Percentiles rank a stretch among this genome's conserved stretches.
Conservation (phyloP, 257 asterid species). For the Fraxinus quadrangulata region DNA sequence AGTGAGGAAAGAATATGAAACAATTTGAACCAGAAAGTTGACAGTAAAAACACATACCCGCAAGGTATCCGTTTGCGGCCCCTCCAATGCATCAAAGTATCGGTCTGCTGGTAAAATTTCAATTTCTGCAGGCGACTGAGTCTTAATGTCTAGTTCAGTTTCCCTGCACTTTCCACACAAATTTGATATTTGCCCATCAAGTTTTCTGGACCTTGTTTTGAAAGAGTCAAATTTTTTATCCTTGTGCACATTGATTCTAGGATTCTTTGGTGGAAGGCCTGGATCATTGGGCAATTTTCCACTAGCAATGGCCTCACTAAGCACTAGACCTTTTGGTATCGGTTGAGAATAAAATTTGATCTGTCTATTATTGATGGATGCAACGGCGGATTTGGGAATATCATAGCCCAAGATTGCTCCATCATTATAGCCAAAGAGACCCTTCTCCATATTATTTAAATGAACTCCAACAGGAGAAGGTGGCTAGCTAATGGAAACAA, state of each 20-base stretch:
- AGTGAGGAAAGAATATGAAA: neutral
- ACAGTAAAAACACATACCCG: constrained; percentile 39
- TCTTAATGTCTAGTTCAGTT: constrained; percentile 26
- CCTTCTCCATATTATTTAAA: constrained; percentile 36
- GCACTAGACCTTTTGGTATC: constrained; percentile 41
- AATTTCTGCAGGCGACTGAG: constrained; percentile 36
- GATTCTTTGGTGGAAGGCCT: constrained; percentile 36
- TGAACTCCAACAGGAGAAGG: constrained; percentile 51
- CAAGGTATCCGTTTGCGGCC: constrained; percentile 75
- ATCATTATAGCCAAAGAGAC: constrained; percentile 31
- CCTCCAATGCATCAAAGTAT: constrained; percentile 85
- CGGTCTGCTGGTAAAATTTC: constrained; percentile 51
- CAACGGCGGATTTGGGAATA: constrained; percentile 18
- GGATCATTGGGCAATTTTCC: constrained; percentile 24
- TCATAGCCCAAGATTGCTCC: neutral
- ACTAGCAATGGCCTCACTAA: constrained; percentile 27
- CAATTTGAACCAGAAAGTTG: neutral
- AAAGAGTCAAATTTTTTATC: constrained; percentile 68
- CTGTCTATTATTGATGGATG: constrained; percentile 8
- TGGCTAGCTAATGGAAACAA: constrained; percentile 73
- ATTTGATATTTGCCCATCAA: constrained; percentile 65
- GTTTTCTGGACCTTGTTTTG: constrained; percentile 80
- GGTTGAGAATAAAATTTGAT: constrained; percentile 61
- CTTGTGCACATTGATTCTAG: constrained; percentile 38
- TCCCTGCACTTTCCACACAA: constrained; percentile 47